Evolutionary conservation across 2,329 filamentous ascomycete species (phyloP), one percentile per base, ranked within the genome.

Genomic region (Cylindrodendrum hubeiense): DNA sequence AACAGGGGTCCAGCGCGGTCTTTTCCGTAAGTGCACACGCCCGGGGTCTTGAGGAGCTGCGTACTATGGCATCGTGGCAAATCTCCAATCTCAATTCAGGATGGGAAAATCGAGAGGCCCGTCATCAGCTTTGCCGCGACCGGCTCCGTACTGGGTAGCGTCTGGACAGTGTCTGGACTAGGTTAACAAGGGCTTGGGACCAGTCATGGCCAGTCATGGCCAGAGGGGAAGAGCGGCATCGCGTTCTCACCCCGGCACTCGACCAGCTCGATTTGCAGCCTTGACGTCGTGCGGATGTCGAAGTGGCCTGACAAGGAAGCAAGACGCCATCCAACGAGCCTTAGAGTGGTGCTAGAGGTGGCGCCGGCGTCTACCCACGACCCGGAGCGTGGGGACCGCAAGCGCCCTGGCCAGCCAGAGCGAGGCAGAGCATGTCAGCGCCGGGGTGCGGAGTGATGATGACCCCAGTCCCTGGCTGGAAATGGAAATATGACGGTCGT

Each of bases 301-400:
- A 65, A 58, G 63, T 74, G 70, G 63, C 67, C 67, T 71, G 70
- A 73, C 65, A 54, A 61, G 53, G 24, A 65, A 65, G 56, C 34
- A 67, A 71, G 44, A 64, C 67, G 61, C 65, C 65, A 67, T 71
- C 59, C 54, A 61, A 50, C 54, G 59, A 51, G 56, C 50, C 43
- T 55, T 55, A 54, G 55, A 30, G 47, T 34, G 52, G 47, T 47
- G 58, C 58, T 66, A 66, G 54, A 30, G 19, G 53, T 47, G 63
- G 63, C 58, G 57, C 63, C 52, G 39, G 58, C 58, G 63, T 37
- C 58, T 50, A 53, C 43, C 46, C 24, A 43, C n/a, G 26, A 30
- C 50, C 37, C 51, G n/a, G 39, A 33, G 33, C 34, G 55, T 58
- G 63, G 63, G 44, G 63, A 41, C 52, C 24, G 26, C 57, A 61